These are phyloP conservation scores for Exutisphaerella laricina DNA, from an alignment of 2,329 filamentous ascomycete species.

Conservation along the genomic window DNA sequence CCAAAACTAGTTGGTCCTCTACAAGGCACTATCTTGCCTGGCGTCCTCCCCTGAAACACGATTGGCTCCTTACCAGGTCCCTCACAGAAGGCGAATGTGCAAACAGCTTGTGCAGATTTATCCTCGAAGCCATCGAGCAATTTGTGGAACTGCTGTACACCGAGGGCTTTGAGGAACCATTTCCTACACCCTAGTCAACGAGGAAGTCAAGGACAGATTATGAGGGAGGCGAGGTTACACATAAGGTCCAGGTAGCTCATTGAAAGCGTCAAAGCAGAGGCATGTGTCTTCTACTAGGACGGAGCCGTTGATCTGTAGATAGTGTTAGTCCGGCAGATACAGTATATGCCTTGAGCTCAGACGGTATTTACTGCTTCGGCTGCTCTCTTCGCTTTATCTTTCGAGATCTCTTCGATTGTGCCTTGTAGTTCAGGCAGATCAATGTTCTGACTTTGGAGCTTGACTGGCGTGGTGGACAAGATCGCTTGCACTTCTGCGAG, in stretches of 20 bases:
- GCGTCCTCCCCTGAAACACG: constrained; percentile 83
- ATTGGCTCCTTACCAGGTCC: constrained; percentile 79
- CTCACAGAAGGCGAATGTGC: constrained; percentile 87
- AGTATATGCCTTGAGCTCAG: neutral
- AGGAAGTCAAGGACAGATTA: neutral
- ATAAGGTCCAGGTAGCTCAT: constrained; percentile 90
- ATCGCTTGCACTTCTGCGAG: constrained; percentile 84
- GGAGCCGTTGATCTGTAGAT: constrained; percentile 65
- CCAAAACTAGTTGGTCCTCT: constrained; percentile 78
- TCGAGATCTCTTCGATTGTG: constrained; percentile 82
- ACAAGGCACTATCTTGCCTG: constrained; percentile 77
- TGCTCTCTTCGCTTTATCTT: constrained; percentile 78
- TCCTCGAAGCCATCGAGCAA: constrained; percentile 82
- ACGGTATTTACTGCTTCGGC: constrained; percentile 60
- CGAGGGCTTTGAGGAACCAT: constrained; percentile 82
- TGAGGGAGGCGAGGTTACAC: constrained; percentile 58
- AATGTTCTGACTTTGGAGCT: constrained; percentile 66
- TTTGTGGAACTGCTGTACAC: constrained; percentile 81
- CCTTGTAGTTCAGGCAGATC: constrained; percentile 90
- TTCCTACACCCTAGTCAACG: too few species aligned
- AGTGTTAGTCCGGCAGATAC: neutral
- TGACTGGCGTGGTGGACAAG: constrained; percentile 62
- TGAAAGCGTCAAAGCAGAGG: constrained; percentile 83
- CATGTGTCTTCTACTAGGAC: constrained; percentile 96
- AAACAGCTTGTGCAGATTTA: constrained; percentile 87